Conservation (phyloP, 2,329 filamentous ascomycete species). For the Sporothrix globosa region DNA sequence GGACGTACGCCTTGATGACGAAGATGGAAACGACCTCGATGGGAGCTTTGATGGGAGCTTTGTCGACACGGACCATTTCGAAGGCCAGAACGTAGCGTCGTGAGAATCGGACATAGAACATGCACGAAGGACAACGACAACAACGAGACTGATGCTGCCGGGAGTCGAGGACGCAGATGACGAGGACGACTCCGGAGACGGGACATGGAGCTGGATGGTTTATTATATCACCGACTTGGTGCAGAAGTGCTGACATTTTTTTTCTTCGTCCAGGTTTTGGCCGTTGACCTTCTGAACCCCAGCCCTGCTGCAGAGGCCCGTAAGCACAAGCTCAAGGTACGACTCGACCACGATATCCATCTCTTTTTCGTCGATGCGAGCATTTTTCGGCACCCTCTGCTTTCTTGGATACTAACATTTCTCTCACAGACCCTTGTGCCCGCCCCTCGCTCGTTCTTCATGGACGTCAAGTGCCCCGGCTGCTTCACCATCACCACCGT, state of each 20-base stretch:
- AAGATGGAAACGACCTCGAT: background rate
- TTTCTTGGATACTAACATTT: slow-evolving; percentile 16
- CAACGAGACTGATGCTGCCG: slow-evolving; percentile 23
- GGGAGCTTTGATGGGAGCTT: background rate
- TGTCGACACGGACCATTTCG: background rate
- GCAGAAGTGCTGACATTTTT: slow-evolving; percentile 52
- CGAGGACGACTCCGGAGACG: background rate
- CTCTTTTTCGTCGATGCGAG: background rate
- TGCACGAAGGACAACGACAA: background rate
- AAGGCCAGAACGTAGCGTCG: background rate
- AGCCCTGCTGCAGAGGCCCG: slow-evolving; percentile 95
- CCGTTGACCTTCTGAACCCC: slow-evolving; percentile 99
- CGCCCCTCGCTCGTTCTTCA: slow-evolving; percentile 98
- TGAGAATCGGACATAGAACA: background rate
- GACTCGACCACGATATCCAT: background rate
- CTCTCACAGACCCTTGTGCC: slow-evolving; percentile 84
- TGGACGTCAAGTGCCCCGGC: slow-evolving; percentile 99
- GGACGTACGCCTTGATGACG: background rate
- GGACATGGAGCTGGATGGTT: background rate
- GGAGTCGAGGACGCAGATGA: background rate
- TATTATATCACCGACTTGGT: background rate
- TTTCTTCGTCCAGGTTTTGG: slow-evolving; percentile 77
- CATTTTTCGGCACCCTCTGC: background rate
- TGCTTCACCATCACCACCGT: slow-evolving; percentile 99
- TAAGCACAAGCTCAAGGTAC: slow-evolving; percentile 99